These are phyloP conservation scores for Amorphotheca resinae DNA, from an alignment of 495 filamentous ascomycete genomes.

Conservation along the genomic window DNA sequence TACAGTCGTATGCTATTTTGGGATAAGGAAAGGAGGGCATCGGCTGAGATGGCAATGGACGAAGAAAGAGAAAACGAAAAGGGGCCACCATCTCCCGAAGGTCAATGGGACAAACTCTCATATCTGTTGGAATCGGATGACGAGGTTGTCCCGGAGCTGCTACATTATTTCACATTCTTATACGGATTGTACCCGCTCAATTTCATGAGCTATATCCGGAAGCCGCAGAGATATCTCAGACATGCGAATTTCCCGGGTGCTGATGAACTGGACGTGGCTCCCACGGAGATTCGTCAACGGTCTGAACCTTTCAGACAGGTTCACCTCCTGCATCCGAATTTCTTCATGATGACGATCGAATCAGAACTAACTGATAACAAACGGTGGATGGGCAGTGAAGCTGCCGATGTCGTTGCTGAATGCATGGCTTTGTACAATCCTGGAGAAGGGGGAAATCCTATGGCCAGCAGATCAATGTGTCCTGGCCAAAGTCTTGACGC, in stretches of 20 bases:
- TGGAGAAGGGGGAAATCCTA: constrained; percentile 7
- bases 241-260: constrained; percentile 46
- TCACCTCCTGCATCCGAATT: constrained; percentile 62
- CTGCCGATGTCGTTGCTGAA: constrained; percentile 55
- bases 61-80: constrained; percentile 8
- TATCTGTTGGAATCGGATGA: constrained; percentile 44
- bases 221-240: constrained; percentile 57
- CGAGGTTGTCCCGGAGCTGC: constrained; percentile 52
- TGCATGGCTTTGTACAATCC: constrained; percentile 43
- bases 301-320: constrained; percentile 54
- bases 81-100: background rate
- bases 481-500: background rate
- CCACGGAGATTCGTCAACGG: constrained; percentile 52
- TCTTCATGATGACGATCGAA: constrained; percentile 56
- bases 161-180: constrained; percentile 65
- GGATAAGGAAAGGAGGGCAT: constrained; percentile 35
- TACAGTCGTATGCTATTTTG: constrained; percentile 64
- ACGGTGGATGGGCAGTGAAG: constrained; percentile 60
- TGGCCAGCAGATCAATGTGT: constrained; percentile 5
- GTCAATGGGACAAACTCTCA: constrained; percentile 45
- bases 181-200: constrained; percentile 74
- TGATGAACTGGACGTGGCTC: constrained; percentile 59
- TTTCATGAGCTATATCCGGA: constrained; percentile 63
- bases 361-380: constrained; percentile 56
- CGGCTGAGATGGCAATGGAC: background rate